Percentiles rank a stretch among this genome's conserved stretches.
phyloP scores from a whole-genome alignment of 164 flowering plant genomes.

The Amborella trichopoda region DNA sequence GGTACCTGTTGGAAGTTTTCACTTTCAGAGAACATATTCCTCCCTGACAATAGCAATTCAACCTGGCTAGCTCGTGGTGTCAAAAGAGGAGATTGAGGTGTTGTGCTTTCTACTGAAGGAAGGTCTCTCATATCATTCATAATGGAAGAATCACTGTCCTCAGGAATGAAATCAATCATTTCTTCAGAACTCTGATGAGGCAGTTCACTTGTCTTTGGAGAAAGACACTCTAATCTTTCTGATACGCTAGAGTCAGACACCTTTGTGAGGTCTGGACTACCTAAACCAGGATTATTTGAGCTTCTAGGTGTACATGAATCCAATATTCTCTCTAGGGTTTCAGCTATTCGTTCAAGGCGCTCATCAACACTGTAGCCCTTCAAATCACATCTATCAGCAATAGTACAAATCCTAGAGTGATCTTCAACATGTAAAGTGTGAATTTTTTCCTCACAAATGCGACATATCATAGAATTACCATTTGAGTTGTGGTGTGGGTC shows the following conservation, averaged over 20 bases:
- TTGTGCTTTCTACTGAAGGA: slow-evolving; percentile 61
- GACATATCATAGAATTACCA: slow-evolving; percentile 76
- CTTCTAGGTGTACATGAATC: slow-evolving; percentile 64
- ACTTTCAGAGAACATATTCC: slow-evolving; percentile 44
- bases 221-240: slow-evolving; percentile 29
- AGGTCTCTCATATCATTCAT: slow-evolving; percentile 34
- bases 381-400: slow-evolving; percentile 92
- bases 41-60: slow-evolving; percentile 49
- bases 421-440: slow-evolving; percentile 85
- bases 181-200: slow-evolving; percentile 31
- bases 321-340: slow-evolving; percentile 72
- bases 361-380: slow-evolving; percentile 85
- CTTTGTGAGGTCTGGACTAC: slow-evolving; percentile 36
- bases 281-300: slow-evolving; percentile 28
- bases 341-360: slow-evolving; percentile 80
- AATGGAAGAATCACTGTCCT: slow-evolving; percentile 28
- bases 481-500: too few relatives aligned
- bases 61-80: slow-evolving; percentile 66
- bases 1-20: slow-evolving; percentile 77
- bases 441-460: slow-evolving; percentile 94
- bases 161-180: slow-evolving; percentile 35
- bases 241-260: slow-evolving; percentile 22
- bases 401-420: slow-evolving; percentile 90
- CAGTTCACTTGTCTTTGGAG: slow-evolving; percentile 22
- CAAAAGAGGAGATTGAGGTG: slow-evolving; percentile 72